A percentile compares a stretch with the other conserved stretches of the same genome.
These are phyloP conservation scores for Boletales sp. DNA, from an alignment of 768 basidiomycete genomes.

Conservation along the genomic window DNA sequence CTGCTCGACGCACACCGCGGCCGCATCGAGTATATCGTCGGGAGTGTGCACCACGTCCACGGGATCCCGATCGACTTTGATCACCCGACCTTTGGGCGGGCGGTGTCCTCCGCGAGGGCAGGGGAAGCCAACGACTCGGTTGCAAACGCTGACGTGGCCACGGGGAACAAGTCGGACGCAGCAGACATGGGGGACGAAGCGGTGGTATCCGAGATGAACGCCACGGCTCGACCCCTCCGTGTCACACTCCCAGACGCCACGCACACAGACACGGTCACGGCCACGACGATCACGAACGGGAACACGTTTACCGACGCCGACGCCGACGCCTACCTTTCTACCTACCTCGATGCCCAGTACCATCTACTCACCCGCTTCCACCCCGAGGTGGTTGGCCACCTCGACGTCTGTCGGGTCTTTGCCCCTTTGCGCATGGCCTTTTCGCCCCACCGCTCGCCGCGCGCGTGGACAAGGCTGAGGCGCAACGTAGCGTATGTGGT, in stretches of 20 bases:
- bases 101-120: slow-evolving; percentile 42
- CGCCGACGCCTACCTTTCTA: slow-evolving; percentile 45
- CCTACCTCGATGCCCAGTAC: slow-evolving; percentile 87
- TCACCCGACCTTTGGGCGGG: slow-evolving; percentile 57
- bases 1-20: slow-evolving; percentile 47
- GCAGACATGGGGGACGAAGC: no score
- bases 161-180: no score
- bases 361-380: slow-evolving; percentile 62
- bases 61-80: slow-evolving; percentile 93
- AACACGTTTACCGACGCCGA: background rate
- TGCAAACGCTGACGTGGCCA: slow-evolving; percentile 19
- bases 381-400: slow-evolving; percentile 90
- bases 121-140: slow-evolving; percentile 14
- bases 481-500: slow-evolving; percentile 74
- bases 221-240: slow-evolving; percentile 3
- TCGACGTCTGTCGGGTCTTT: slow-evolving; percentile 87
- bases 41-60: slow-evolving; percentile 90
- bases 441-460: slow-evolving; percentile 23
- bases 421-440: no score
- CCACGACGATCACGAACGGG: background rate
- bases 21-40: slow-evolving; percentile 84
- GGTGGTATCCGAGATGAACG: slow-evolving; percentile 11
- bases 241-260: no score
- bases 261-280: no score
- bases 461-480: slow-evolving; percentile 61